phyloP scores from a whole-genome alignment of 306 rosid species.

The Dryas octopetala region DNA sequence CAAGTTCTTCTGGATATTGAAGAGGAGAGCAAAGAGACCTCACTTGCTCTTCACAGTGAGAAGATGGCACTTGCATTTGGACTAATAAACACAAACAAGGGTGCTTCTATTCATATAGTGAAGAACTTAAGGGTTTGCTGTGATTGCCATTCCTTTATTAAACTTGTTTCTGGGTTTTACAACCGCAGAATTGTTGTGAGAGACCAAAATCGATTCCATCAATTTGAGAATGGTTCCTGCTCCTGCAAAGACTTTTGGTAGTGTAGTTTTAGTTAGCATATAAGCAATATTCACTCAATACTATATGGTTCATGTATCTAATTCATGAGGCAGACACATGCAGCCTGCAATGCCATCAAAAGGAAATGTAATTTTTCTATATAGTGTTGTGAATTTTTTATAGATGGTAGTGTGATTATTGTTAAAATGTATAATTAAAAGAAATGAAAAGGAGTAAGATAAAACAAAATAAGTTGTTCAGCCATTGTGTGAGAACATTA shows the following conservation, averaged over 20 bases:
- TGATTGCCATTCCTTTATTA: conserved; percentile 61
- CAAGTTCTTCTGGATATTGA: conserved; percentile 52
- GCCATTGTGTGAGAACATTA: too few species aligned
- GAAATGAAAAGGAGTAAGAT: too few species aligned
- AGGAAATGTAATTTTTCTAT: too few species aligned
- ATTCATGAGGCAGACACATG: too few species aligned
- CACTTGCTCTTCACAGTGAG: conserved; percentile 50
- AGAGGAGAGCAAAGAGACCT: conserved; percentile 39
- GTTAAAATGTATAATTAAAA: too few species aligned
- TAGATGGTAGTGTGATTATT: too few species aligned
- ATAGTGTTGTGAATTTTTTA: too few species aligned
- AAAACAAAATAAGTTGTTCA: too few species aligned
- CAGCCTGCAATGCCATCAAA: too few species aligned
- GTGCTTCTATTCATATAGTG: conserved; percentile 51
- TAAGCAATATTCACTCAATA: background rate
- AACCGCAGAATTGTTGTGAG: conserved; percentile 37
- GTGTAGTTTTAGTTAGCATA: background rate
- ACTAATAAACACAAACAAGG: conserved; percentile 26
- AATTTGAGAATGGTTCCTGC: conserved; percentile 46
- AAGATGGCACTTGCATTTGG: conserved; percentile 65
- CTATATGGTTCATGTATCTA: background rate
- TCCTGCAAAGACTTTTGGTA: conserved; percentile 57
- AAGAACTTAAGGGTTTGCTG: conserved; percentile 57
- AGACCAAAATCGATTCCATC: conserved; percentile 62
- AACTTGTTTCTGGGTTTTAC: conserved; percentile 47